Conservation (phyloP, 768 basidiomycete species). For the Kwoniella dejecticola region DNA sequence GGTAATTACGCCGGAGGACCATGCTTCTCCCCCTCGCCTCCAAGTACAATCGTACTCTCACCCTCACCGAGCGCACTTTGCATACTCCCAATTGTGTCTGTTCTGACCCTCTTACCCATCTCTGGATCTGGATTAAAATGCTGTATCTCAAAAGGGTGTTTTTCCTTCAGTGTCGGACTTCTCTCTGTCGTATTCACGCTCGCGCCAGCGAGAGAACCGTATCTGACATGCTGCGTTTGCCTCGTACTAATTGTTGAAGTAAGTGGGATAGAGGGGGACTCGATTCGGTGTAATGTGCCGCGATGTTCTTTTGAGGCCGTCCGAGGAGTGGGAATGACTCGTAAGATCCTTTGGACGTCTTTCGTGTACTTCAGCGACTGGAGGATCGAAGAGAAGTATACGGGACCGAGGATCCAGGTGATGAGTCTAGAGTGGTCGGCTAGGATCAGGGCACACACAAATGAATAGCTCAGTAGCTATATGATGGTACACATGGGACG, state of each 20-base stretch:
- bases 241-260: slow-evolving; percentile 6
- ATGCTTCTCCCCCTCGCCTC: too few relatives aligned
- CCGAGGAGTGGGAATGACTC: slow-evolving; percentile 1
- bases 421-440: slow-evolving; percentile 23
- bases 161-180: too few relatives aligned
- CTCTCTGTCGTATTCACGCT: too few relatives aligned
- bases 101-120: neutral
- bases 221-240: neutral
- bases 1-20: too few relatives aligned
- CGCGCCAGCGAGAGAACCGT: neutral
- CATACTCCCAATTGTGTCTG: too few relatives aligned
- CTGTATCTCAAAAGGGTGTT: too few relatives aligned
- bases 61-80: too few relatives aligned
- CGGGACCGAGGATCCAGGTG: slow-evolving; percentile 19
- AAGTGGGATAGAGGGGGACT: slow-evolving; percentile 2
- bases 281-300: slow-evolving; percentile 4
- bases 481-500: neutral
- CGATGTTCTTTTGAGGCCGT: neutral
- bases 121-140: neutral
- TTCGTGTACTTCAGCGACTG: slow-evolving; percentile 20
- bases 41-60: too few relatives aligned
- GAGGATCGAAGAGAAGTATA: slow-evolving; percentile 24
- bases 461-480: neutral
- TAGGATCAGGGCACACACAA: neutral
- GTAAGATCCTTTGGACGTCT: slow-evolving; percentile 17